These are phyloP conservation scores for Globisporangium mamillatum DNA, from an alignment of 352 stramenopile species.

Conservation along the genomic window DNA sequence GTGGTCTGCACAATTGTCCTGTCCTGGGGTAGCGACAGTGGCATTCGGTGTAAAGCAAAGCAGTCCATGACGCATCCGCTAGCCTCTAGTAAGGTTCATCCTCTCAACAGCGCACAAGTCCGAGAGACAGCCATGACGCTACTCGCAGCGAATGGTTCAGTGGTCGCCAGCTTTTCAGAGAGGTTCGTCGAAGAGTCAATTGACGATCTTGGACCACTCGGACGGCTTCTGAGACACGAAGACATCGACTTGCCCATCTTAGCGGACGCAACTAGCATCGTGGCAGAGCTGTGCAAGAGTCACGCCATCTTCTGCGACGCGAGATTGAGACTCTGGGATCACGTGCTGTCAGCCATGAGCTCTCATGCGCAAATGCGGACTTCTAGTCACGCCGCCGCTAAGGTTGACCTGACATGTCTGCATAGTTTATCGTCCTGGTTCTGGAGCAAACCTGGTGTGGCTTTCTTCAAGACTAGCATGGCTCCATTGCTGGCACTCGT, in stretches of 20 bases:
- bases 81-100: neutral
- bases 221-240: constrained; percentile 17
- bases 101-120: neutral
- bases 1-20: neutral
- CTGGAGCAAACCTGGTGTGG: constrained; percentile 26
- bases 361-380: neutral
- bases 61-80: neutral
- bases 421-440: constrained; percentile 32
- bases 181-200: constrained; percentile 2
- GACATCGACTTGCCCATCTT: constrained; percentile 7
- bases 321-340: constrained; percentile 13
- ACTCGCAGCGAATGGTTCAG: neutral
- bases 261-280: constrained; percentile 20
- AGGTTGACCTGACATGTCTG: constrained; percentile 21
- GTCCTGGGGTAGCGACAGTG: neutral
- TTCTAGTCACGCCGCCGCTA: neutral
- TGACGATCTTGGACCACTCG: constrained; percentile 13
- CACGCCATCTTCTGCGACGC: constrained; percentile 23
- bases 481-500: constrained; percentile 20
- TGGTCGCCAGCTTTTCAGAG: constrained; percentile 8
- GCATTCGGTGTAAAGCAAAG: neutral
- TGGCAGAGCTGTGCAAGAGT: constrained; percentile 28
- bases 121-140: neutral
- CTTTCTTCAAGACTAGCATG: constrained; percentile 23
- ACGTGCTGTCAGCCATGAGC: constrained; percentile 23